Percentiles rank a stretch among this genome's conserved stretches.
These are phyloP conservation scores for Hygrocybe punicea DNA, from an alignment of 768 basidiomycete genomes.

Conservation along the genomic window DNA sequence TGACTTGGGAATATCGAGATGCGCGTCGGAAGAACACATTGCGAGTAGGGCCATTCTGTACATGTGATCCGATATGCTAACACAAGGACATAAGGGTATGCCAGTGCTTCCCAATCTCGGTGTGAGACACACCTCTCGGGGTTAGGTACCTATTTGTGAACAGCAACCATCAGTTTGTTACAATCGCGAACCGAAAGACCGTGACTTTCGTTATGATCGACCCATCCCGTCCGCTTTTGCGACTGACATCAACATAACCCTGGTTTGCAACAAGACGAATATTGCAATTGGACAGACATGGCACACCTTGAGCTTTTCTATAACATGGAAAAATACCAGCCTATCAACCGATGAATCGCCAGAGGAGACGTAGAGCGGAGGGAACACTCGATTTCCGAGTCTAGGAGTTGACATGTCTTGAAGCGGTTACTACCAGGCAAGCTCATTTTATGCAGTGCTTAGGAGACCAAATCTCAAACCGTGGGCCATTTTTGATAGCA, in stretches of 20 bases:
- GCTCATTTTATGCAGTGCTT: too few relatives aligned
- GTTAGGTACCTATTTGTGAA: slow-evolving; percentile 58
- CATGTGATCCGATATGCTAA: slow-evolving; percentile 94
- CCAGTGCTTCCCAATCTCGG: background rate
- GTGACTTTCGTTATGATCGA: slow-evolving; percentile 65
- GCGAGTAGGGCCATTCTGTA: slow-evolving; percentile 94
- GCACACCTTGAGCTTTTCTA: slow-evolving; percentile 82
- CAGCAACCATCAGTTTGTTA: background rate
- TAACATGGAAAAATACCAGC: slow-evolving; percentile 85
- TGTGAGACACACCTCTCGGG: slow-evolving; percentile 64
- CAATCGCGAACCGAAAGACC: background rate
- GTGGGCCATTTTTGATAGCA: too few relatives aligned
- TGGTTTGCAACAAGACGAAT: background rate
- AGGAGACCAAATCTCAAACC: too few relatives aligned
- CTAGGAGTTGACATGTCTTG: too few relatives aligned
- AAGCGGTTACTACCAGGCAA: too few relatives aligned
- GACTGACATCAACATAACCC: slow-evolving; percentile 48
- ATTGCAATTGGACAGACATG: background rate
- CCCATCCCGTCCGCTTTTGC: slow-evolving; percentile 95
- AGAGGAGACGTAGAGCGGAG: slow-evolving; percentile 53
- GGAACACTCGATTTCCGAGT: slow-evolving; percentile 53
- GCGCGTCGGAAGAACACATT: slow-evolving; percentile 76
- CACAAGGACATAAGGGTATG: background rate
- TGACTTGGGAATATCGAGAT: slow-evolving; percentile 71
- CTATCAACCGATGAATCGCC: slow-evolving; percentile 60